Evolutionary conservation across 2,329 filamentous ascomycete species (phyloP), one percentile per base, ranked within the genome.

Genomic region (Cladosporium sp.): DNA sequence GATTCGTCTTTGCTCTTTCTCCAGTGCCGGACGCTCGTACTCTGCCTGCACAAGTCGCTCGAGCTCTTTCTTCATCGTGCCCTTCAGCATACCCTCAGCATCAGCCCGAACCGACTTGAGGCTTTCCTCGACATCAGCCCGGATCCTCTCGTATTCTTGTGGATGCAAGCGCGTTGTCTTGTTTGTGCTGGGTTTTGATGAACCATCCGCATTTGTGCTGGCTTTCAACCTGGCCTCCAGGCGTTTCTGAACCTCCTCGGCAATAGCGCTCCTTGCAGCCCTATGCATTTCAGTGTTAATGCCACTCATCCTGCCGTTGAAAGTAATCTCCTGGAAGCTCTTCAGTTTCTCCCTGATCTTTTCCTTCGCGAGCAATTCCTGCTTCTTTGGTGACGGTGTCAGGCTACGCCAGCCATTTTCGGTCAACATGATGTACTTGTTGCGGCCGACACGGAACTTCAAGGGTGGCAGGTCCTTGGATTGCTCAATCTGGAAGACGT

Each of bases 401-500:
- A 43, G 17, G 28, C 38, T 55, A 15, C 60, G 51, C 69, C 69
- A 72, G n/a, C 69, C 69, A 15, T 63, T 50, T 1, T 62, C 45
- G 12, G 69, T 70, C 58, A 71, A 63, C 54, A 67, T 60, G 40
- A 72, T 55, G 55, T 72, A 67, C 51, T 70, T 60, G 34, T 62
- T 59, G 5, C 59, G 66, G 8, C 63, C 69, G 20, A 72, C 69
- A 11, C 69, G 64, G 62, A 71, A 72, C 45, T 66, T 68, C 45
- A 72, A 63, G 2, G 64, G 64, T 17, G 64, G 64, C 12, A 67
- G 59, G 28, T 64, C 59, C 40, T 63, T 60, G 14, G 62, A 58
- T 47, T 65, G 58, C 52, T 70, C 67, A 49, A 69, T 52, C 38
- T 61, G 55, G 62, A 71, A 70, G 15, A 64, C 62, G 19, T 63